Conservation (phyloP, 805 yeast genomes). For the Candida krabiensis region DNA sequence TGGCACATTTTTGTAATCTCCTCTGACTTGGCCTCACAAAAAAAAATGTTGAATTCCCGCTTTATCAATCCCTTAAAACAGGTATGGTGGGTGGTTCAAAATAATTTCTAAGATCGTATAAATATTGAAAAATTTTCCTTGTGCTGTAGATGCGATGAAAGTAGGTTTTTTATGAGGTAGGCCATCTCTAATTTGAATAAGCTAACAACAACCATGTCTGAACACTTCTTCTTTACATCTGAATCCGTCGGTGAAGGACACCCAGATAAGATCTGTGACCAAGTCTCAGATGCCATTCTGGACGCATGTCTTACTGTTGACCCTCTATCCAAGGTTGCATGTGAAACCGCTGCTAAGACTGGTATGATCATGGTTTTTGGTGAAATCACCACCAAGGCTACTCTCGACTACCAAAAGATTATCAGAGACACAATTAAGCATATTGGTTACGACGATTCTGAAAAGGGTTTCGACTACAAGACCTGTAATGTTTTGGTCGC, state of each 20-base stretch:
- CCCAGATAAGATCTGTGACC: constrained; percentile 97
- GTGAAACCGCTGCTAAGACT: constrained; percentile 99
- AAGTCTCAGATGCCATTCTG: constrained; percentile 95
- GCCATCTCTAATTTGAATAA: too few species aligned
- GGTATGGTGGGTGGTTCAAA: background rate
- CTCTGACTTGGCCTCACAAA: too few species aligned
- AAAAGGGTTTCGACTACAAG: constrained; percentile 97
- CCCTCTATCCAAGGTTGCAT: constrained; percentile 97
- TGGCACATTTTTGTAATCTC: too few species aligned
- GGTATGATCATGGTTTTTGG: constrained; percentile 99
- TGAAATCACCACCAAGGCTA: constrained; percentile 97
- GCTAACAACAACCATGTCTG: constrained; percentile 13
- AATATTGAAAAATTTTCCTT: constrained; percentile 12
- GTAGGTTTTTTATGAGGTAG: too few species aligned
- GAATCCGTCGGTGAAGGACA: constrained; percentile 95
- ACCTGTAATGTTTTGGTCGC: constrained; percentile 99
- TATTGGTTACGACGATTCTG: constrained; percentile 95
- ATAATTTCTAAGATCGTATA: too few species aligned
- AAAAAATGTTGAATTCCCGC: background rate
- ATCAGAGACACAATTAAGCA: constrained; percentile 98
- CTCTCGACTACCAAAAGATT: constrained; percentile 93
- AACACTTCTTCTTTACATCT: constrained; percentile 45
- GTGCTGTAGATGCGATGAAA: too few species aligned
- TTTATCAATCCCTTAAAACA: too few species aligned
- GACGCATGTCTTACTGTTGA: constrained; percentile 96